Conservation (phyloP, 257 asterid species). For the Primulina eburnea region DNA sequence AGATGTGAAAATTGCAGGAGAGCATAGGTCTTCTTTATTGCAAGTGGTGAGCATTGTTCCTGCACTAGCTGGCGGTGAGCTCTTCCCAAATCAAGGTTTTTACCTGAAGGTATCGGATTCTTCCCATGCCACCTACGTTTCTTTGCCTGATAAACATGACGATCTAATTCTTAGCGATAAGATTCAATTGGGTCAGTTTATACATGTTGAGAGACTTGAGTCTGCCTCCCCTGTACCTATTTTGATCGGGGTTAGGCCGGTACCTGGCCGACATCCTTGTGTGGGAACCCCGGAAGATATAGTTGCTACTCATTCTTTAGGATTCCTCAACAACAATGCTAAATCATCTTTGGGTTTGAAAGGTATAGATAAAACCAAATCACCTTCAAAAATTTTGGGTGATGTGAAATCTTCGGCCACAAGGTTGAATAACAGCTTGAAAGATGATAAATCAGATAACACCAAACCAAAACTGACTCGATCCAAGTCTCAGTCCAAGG, state of each 20-base stretch:
- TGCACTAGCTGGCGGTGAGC: conserved; percentile 93
- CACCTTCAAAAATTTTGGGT: conserved; percentile 26
- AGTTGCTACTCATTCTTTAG: conserved; percentile 82
- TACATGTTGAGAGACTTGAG: conserved; percentile 91
- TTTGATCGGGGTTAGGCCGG: conserved; percentile 74
- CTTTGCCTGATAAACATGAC: conserved; percentile 89
- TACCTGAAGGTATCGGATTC: conserved; percentile 98
- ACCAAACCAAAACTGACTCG: conserved; percentile 54
- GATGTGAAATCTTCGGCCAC: conserved; percentile 33
- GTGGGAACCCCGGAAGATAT: conserved; percentile 93
- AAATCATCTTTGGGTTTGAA: conserved; percentile 45
- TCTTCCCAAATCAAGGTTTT: conserved; percentile 90
- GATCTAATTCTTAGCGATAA: conserved; percentile 91
- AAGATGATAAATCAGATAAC: conserved; percentile 52
- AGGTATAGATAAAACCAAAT: conserved; percentile 38
- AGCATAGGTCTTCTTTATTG: conserved; percentile 84
- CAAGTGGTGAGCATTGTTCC: conserved; percentile 98
- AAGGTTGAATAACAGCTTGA: conserved; percentile 40
- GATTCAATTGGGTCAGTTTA: conserved; percentile 90
- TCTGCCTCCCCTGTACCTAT: conserved; percentile 95
- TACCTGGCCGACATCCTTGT: conserved; percentile 95
- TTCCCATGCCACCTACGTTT: conserved; percentile 94
- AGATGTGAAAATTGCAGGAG: conserved; percentile 91
- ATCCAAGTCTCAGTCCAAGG: conserved; percentile 83
- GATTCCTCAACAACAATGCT: conserved; percentile 61